phyloP scores from a whole-genome alignment of 2,329 filamentous ascomycete genomes.

The Xylariales sp. region DNA sequence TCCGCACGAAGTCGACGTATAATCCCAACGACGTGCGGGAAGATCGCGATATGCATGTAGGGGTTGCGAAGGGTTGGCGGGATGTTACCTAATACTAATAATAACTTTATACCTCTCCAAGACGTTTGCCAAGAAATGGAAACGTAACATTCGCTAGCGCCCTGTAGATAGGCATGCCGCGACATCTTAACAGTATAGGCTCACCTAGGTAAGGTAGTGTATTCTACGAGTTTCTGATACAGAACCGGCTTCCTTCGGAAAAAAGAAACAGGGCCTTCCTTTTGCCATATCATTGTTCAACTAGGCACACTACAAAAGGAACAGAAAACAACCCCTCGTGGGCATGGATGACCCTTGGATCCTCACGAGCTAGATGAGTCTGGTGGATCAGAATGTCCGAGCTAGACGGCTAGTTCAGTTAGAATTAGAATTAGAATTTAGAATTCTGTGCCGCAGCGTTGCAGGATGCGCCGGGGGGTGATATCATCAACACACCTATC shows the following conservation, averaged over 20 bases:
- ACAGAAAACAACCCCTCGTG: constrained; percentile 4
- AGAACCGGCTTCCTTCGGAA: not conserved
- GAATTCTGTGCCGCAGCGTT: constrained; percentile 1
- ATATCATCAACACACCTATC: not conserved
- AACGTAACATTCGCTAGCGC: not conserved
- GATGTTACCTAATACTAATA: constrained; percentile 29
- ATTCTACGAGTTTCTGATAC: not conserved
- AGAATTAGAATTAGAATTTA: constrained; percentile 6
- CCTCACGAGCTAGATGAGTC: not conserved
- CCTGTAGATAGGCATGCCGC: not conserved
- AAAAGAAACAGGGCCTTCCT: not conserved
- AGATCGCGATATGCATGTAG: constrained; percentile 23
- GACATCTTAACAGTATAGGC: not conserved
- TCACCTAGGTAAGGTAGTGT: not conserved
- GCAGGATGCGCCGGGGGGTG: not conserved
- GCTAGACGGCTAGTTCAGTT: not conserved
- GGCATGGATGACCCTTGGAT: not conserved
- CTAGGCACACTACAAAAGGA: not conserved
- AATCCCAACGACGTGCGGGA: constrained; percentile 19
- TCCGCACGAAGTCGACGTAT: constrained; percentile 14
- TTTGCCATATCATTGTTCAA: not conserved
- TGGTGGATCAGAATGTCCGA: not conserved
- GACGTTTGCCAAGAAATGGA: constrained; percentile 22
- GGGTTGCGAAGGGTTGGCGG: constrained; percentile 7
- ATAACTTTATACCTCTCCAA: constrained; percentile 16